These are phyloP conservation scores for Luvunga scandens DNA, from an alignment of 345 rosid species.

Conservation along the genomic window DNA sequence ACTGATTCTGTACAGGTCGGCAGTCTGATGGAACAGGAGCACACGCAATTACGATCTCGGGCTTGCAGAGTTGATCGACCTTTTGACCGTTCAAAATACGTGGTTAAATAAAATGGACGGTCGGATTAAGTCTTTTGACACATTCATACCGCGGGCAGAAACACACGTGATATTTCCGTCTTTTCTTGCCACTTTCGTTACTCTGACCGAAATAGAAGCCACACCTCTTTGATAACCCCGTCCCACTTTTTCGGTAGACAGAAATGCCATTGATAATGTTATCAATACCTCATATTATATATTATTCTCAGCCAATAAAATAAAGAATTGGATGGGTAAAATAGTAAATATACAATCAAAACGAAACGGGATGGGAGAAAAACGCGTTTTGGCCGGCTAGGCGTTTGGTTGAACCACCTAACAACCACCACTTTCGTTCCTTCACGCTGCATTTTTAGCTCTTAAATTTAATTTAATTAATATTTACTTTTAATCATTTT, in stretches of 20 bases:
- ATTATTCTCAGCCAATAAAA: background rate
- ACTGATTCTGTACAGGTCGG: conserved; percentile 27
- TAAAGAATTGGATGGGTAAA: conserved; percentile 7
- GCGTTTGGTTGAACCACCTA: conserved; percentile 98
- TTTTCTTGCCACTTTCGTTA: conserved; percentile 20
- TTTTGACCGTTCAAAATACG: conserved; percentile 1
- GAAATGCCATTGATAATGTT: conserved; percentile 3
- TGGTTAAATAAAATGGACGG: conserved; percentile 26
- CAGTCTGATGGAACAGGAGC: conserved; percentile 15
- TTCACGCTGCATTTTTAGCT: conserved; percentile 40
- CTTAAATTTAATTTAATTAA: background rate
- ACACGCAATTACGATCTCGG: conserved; percentile 20
- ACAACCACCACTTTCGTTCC: conserved; percentile 81
- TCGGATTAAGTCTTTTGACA: conserved; percentile 15
- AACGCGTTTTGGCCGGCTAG: conserved; percentile 83
- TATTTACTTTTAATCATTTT: conserved; percentile 17
- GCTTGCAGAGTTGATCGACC: background rate
- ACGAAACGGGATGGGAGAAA: conserved; percentile 38
- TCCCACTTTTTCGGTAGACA: conserved; percentile 15
- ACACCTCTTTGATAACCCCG: conserved; percentile 25
- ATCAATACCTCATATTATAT: background rate
- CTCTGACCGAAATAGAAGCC: conserved; percentile 34
- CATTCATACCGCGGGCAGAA: background rate
- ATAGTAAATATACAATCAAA: conserved; percentile 8
- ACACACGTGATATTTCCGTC: conserved; percentile 38